These are phyloP conservation scores for Hypoxylon lienhwacheense DNA, from an alignment of 495 filamentous ascomycete species.

Conservation along the genomic window DNA sequence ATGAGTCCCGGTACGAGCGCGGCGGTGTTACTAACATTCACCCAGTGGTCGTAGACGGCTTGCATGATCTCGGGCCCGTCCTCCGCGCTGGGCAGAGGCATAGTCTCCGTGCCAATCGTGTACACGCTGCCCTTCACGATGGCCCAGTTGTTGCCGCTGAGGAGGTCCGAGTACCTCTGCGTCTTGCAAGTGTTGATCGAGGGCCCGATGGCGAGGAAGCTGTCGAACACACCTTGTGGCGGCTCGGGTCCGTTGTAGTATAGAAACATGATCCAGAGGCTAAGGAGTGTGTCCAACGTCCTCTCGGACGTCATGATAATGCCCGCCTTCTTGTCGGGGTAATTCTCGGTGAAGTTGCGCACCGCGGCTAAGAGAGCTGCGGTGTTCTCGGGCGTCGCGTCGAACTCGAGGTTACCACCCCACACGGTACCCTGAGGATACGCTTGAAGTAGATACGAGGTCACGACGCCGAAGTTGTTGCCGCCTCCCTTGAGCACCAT, in stretches of 20 bases:
- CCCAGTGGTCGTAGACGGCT: slow-evolving; percentile 56
- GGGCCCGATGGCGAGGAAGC: slow-evolving; percentile 56
- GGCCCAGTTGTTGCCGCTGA: slow-evolving; percentile 47
- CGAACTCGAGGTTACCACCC: slow-evolving; percentile 58
- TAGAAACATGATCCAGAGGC: slow-evolving; percentile 64
- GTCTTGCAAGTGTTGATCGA: slow-evolving; percentile 54
- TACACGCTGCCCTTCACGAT: slow-evolving; percentile 51
- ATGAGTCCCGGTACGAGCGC: slow-evolving; percentile 52
- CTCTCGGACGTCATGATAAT: slow-evolving; percentile 59
- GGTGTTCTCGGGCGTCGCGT: slow-evolving; percentile 43
- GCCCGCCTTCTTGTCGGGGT: slow-evolving; percentile 53
- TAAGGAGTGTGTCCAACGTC: slow-evolving; percentile 44
- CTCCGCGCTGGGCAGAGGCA: slow-evolving; percentile 49
- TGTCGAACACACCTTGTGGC: slow-evolving; percentile 57
- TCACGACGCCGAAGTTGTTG: slow-evolving; percentile 57
- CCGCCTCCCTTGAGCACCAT: slow-evolving; percentile 51
- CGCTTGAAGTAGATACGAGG: slow-evolving; percentile 50
- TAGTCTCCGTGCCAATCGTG: slow-evolving; percentile 60
- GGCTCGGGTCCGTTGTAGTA: slow-evolving; percentile 64
- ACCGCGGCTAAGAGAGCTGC: slow-evolving; percentile 50
- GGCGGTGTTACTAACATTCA: slow-evolving; percentile 45
- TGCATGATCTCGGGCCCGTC: slow-evolving; percentile 46
- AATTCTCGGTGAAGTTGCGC: slow-evolving; percentile 56
- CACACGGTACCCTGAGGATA: slow-evolving; percentile 54
- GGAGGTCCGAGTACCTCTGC: slow-evolving; percentile 55